These are phyloP conservation scores for Aspergillus neoniger DNA, from an alignment of 2,329 filamentous ascomycete genomes.

Conservation along the genomic window DNA sequence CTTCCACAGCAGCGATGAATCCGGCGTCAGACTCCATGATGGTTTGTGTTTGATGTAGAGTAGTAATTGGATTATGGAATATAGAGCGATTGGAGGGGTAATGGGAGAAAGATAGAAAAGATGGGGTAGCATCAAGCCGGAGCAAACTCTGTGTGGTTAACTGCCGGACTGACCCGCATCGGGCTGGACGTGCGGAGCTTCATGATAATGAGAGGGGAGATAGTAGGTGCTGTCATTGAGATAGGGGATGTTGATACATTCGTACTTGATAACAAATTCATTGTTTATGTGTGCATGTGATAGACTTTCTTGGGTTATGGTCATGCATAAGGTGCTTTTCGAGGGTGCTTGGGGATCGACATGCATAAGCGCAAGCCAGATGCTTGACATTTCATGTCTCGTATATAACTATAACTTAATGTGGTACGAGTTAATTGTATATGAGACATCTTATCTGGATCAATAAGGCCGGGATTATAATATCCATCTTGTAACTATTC, in stretches of 20 bases:
- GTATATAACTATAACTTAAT: no score
- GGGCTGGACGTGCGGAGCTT: neutral
- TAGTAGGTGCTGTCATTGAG: neutral
- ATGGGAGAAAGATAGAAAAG: neutral
- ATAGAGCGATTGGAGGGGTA: conserved; percentile 11
- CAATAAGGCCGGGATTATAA: no score
- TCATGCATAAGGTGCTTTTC: neutral
- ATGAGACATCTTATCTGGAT: neutral
- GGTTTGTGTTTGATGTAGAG: conserved; percentile 4
- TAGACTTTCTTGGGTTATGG: neutral
- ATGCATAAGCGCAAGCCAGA: neutral
- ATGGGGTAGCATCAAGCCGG: neutral
- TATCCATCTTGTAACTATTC: no score
- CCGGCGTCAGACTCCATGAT: conserved; percentile 49
- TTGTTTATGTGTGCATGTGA: neutral
- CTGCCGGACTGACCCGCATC: conserved; percentile 1
- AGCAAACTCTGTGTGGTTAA: conserved; percentile 4
- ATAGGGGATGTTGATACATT: neutral
- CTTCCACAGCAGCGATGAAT: conserved; percentile 60
- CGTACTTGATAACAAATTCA: neutral
- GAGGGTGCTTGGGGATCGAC: neutral
- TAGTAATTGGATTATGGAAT: neutral
- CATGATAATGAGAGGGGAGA: neutral
- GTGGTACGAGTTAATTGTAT: neutral
- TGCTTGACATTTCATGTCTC: no score